phyloP scores from a whole-genome alignment of 805 yeast species.

The Candida vartiovaarae region DNA sequence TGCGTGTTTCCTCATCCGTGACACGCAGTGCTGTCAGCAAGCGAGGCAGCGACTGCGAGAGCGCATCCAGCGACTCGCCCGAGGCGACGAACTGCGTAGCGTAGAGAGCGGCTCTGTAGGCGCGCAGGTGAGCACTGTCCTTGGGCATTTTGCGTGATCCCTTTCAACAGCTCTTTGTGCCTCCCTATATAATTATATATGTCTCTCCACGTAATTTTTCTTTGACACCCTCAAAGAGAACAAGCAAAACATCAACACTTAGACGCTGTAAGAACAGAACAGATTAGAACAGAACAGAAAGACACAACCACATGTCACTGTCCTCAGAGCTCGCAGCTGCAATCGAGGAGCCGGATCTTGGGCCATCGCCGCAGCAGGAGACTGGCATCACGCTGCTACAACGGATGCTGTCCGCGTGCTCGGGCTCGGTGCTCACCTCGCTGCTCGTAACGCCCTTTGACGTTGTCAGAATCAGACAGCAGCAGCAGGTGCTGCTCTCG shows the following conservation, averaged over 20 bases:
- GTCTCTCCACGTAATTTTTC: too few relatives aligned
- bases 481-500: slow-evolving; percentile 63
- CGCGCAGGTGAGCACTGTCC: neutral
- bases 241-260: too few relatives aligned
- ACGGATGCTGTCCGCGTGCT: slow-evolving; percentile 72
- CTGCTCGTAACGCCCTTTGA: slow-evolving; percentile 75
- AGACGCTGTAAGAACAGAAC: too few relatives aligned
- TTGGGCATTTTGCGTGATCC: too few relatives aligned
- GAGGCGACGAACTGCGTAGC: slow-evolving; percentile 9
- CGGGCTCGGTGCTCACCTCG: slow-evolving; percentile 69
- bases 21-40: slow-evolving; percentile 7
- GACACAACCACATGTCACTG: slow-evolving; percentile 7
- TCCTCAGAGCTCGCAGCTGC: slow-evolving; percentile 19
- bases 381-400: slow-evolving; percentile 42
- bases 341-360: slow-evolving; percentile 15
- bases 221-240: too few relatives aligned
- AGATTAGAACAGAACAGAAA: neutral
- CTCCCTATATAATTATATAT: too few relatives aligned
- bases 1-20: slow-evolving; percentile 4
- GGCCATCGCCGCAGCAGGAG: slow-evolving; percentile 4
- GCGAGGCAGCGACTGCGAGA: slow-evolving; percentile 8
- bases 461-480: slow-evolving; percentile 68
- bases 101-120: slow-evolving; percentile 4
- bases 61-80: slow-evolving; percentile 2
- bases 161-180: too few relatives aligned